Conservation (phyloP, 2,329 filamentous ascomycete species). For the Phoma sp. region DNA sequence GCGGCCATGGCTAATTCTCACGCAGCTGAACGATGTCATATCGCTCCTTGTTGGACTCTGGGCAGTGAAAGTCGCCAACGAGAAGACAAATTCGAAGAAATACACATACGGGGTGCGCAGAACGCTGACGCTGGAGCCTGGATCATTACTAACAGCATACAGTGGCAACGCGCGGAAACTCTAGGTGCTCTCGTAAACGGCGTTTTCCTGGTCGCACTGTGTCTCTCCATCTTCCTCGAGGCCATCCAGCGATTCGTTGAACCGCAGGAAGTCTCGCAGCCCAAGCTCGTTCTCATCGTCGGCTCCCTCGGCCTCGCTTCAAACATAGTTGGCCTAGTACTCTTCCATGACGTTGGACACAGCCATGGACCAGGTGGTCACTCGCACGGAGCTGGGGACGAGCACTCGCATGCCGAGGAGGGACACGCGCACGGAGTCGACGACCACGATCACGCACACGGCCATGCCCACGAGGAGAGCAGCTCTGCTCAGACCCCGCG, state of each 20-base stretch:
- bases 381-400: conserved; percentile 55
- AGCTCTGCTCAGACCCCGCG: conserved; percentile 27
- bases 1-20: background rate
- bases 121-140: background rate
- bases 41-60: conserved; percentile 91
- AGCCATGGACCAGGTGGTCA: conserved; percentile 69
- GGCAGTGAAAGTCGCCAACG: conserved; percentile 89
- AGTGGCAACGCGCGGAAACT: conserved; percentile 98
- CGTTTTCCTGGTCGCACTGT: conserved; percentile 95
- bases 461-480: conserved; percentile 56
- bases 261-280: conserved; percentile 84
- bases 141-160: conserved; percentile 25
- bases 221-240: conserved; percentile 94
- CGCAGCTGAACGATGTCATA: conserved; percentile 92
- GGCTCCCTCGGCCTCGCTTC: conserved; percentile 85
- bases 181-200: conserved; percentile 96
- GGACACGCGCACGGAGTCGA: conserved; percentile 60
- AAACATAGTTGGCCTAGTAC: conserved; percentile 85
- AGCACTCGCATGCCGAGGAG: conserved; percentile 57
- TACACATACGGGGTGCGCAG: conserved; percentile 89
- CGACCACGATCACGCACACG: conserved; percentile 49
- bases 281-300: conserved; percentile 86
- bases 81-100: conserved; percentile 80
- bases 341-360: conserved; percentile 94
- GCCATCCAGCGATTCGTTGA: conserved; percentile 92